These are phyloP conservation scores for Achlya hypogyna DNA, from an alignment of 352 stramenopile genomes.

Conservation along the genomic window DNA sequence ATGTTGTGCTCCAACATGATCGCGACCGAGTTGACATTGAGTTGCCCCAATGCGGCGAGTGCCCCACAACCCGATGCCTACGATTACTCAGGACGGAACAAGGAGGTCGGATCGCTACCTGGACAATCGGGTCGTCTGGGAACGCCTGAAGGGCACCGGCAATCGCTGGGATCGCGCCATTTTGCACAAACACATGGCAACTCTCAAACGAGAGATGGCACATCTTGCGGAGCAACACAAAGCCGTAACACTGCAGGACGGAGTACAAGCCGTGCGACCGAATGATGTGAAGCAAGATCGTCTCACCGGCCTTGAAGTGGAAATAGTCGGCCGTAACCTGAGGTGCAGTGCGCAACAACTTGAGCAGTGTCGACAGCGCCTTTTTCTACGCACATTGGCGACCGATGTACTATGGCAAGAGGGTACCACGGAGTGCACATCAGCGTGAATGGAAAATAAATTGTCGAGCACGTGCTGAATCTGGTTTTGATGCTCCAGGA, in stretches of 20 bases:
- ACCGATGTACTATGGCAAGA: background rate
- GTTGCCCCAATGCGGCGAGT: conserved; percentile 47
- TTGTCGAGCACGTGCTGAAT: conserved; percentile 17
- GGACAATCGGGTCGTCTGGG: conserved; percentile 55
- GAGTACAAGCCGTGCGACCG: conserved; percentile 44
- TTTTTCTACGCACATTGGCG: conserved; percentile 42
- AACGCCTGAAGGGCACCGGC: conserved; percentile 54
- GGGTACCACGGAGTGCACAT: conserved; percentile 18
- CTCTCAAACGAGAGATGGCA: conserved; percentile 59
- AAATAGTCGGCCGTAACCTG: conserved; percentile 62
- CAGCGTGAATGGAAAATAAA: conserved; percentile 19
- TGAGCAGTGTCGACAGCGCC: conserved; percentile 43
- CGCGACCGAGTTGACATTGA: conserved; percentile 31
- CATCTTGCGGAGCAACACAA: conserved; percentile 63
- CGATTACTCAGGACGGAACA: background rate
- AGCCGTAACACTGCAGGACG: conserved; percentile 67
- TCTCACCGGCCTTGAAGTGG: conserved; percentile 45
- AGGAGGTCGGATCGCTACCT: conserved; percentile 19
- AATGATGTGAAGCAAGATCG: conserved; percentile 47
- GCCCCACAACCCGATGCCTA: conserved; percentile 48
- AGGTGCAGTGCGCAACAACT: conserved; percentile 46
- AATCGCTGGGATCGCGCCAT: conserved; percentile 45
- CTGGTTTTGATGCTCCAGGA: conserved; percentile 4
- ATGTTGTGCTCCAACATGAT: conserved; percentile 30
- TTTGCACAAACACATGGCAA: conserved; percentile 49